Evolutionary conservation across 2,329 filamentous ascomycete species (phyloP), one percentile per base, ranked within the genome.

Genomic region (Chaetomium strumarium): DNA sequence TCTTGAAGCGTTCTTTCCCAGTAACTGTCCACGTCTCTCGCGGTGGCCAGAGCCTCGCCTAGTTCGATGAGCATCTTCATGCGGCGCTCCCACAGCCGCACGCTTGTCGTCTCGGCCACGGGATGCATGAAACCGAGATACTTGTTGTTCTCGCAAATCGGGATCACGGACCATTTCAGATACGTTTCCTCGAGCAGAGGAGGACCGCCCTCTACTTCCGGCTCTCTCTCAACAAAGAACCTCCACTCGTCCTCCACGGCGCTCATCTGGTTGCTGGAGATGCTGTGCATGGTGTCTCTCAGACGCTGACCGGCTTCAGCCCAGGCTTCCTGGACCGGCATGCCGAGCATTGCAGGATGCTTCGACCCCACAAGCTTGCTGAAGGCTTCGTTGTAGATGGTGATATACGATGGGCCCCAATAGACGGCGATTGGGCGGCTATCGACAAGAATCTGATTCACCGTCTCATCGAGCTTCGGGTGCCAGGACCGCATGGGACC

Each of bases 321-420:
- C 83, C 83, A 88, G 4, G 79, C 77, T 37, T 81, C 74, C 24
- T 72, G 72, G 55, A 86, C 68, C 24, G 74, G 75, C 61, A 78
- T 77, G 2, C 85, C 85, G 67, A 88, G 77, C 11, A 86, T 67
- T 2, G 62, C 61, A 1, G 84, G 84, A 62, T 88, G 84, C 53
- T 83, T 83, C 50, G 81, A 75, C 7, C 81, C 81, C 50, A 79
- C 80, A 9, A 85, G 70, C 47, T 76, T 67, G 58, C 79, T 72
- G 58, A 88, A 88, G 0, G 85, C 83, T 60, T 87, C 84, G 60
- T 90, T 90, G 68, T 90, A 90, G 10, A 90, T 79, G 8, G 78
- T 77, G 14, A 83, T 76, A 39, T 80, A 73, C 12, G 81, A 74
- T 2, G 76, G 68, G 1, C 81, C 81, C 81, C 81, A 84, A 60